phyloP scores from a whole-genome alignment of 164 flowering plant species.

The Dillenia suffruticosa region DNA sequence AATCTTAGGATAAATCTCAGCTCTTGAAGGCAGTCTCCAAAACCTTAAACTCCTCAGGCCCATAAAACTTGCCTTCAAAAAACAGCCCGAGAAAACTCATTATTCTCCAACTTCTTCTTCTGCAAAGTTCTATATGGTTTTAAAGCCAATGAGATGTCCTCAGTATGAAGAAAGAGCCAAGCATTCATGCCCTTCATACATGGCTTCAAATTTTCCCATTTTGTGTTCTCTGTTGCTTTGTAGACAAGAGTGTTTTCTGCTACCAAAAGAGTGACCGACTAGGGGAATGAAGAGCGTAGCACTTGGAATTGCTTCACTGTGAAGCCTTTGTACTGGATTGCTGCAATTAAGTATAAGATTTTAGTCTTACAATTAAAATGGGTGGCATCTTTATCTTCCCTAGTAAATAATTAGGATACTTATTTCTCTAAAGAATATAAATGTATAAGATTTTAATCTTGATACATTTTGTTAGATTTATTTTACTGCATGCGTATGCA shows the following conservation, averaged over 20 bases:
- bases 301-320: slow-evolving; percentile 88
- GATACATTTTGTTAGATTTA: too few species aligned
- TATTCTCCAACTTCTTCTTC: slow-evolving; percentile 69
- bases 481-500: too few species aligned
- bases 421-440: too few species aligned
- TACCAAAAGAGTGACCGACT: slow-evolving; percentile 52
- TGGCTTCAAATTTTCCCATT: slow-evolving; percentile 82
- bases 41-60: slow-evolving; percentile 62
- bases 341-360: slow-evolving; percentile 82
- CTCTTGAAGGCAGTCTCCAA: slow-evolving; percentile 82
- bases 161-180: slow-evolving; percentile 85
- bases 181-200: slow-evolving; percentile 96
- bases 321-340: slow-evolving; percentile 76
- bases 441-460: too few species aligned
- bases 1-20: slow-evolving; percentile 73
- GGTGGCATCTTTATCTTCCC: too few species aligned
- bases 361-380: slow-evolving; percentile 79
- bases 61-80: slow-evolving; percentile 90
- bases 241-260: slow-evolving; percentile 86
- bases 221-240: slow-evolving; percentile 85
- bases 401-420: too few species aligned
- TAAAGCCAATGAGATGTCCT: slow-evolving; percentile 78
- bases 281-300: slow-evolving; percentile 62
- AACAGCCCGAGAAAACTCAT: slow-evolving; percentile 84
- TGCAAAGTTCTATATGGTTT: slow-evolving; percentile 82